Evolutionary conservation across 192 early-diverging fungal genomes (phyloP), one percentile per base, ranked within the genome.

Genomic region (Umbelopsis sp.): DNA sequence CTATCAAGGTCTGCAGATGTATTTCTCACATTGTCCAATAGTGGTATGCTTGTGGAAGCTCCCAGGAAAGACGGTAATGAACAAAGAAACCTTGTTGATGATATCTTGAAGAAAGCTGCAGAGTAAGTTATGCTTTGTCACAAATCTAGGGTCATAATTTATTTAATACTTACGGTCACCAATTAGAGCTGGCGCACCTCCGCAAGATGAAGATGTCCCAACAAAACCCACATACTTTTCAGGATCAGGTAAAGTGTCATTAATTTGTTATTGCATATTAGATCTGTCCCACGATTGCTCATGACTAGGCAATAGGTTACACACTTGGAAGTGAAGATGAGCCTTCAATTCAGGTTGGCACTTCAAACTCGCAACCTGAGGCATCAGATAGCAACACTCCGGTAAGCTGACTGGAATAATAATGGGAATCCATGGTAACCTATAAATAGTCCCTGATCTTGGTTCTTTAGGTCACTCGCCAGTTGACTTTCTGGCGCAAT

Each of bases 401-500:
- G 17, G 29, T 41, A 69, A n/a, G 38, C 26, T 31, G 31, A 78
- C 38, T 41, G 7, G 1, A 11, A 6, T 11, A 11, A 41, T 41
- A 50, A 22, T 74, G 56, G 26, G 45, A 41, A 17, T n/a, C 29
- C 31, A 10, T 34, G 69, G 41, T 11, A 43, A 72, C 25, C 72
- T 54, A n/a, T n/a, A 41, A 41, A 41, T 4, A 21, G 53, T 14
- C 70, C 67, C 45, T 77, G 52, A 36, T 59, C 69, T 34, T 73
- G 68, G 25, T 71, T 69, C 49, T 50, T 73, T 77, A 90, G 83
- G 86, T 84, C 21, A 82, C 76, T 34, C 87, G 97, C 29, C 81
- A 88, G 50, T 83, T 99, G 66, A 98, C 94, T 14, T 98, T 99
- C 72, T 99, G 96, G 95, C 83, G 90, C 68, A 92, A 97, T 74